A percentile compares a stretch with the other conserved stretches of the same genome.
These are phyloP conservation scores for Emericellopsis terricola DNA, from an alignment of 495 filamentous ascomycete genomes.

Conservation along the genomic window DNA sequence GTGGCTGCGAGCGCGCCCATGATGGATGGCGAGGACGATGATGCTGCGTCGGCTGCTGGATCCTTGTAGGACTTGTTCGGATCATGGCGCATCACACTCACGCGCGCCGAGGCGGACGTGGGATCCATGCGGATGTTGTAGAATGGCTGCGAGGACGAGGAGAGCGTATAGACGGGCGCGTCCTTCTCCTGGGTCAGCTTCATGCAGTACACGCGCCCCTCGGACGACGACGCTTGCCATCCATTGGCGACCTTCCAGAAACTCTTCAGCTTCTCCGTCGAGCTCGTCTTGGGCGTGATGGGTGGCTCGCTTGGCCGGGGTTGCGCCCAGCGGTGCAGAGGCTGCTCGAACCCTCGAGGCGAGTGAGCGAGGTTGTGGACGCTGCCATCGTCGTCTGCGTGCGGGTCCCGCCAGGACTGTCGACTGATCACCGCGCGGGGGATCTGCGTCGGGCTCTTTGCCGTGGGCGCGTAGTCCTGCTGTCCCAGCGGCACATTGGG, in stretches of 20 bases:
- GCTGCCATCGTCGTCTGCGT: slow-evolving; percentile 1
- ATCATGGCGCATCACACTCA: slow-evolving; percentile 33
- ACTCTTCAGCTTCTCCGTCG: slow-evolving; percentile 30
- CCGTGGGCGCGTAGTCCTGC: slow-evolving; percentile 51
- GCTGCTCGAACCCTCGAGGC: slow-evolving; percentile 8
- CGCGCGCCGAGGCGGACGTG: slow-evolving; percentile 32
- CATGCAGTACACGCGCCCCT: slow-evolving; percentile 32
- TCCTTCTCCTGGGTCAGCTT: slow-evolving; percentile 27
- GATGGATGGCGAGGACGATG: slow-evolving; percentile 15
- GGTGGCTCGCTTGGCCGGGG: slow-evolving; percentile 21
- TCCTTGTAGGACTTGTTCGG: slow-evolving; percentile 30
- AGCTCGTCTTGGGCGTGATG: slow-evolving; percentile 23
- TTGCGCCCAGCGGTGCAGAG: slow-evolving; percentile 15
- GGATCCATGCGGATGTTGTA: slow-evolving; percentile 34
- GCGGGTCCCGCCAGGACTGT: slow-evolving; percentile 32
- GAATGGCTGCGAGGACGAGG: slow-evolving; percentile 29
- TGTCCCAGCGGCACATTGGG: slow-evolving; percentile 45
- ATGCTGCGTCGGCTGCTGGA: slow-evolving; percentile 6
- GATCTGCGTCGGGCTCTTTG: slow-evolving; percentile 32
- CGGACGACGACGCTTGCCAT: slow-evolving; percentile 29
- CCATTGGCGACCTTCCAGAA: slow-evolving; percentile 39
- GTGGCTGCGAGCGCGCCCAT: slow-evolving; percentile 3
- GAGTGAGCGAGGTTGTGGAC: background rate
- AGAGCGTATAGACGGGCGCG: slow-evolving; percentile 32
- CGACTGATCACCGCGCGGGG: slow-evolving; percentile 36